A percentile compares a stretch with the other conserved stretches of the same genome.
phyloP scores from a whole-genome alignment of 78 protist genomes.

The Dictyostelium firmibasis region DNA sequence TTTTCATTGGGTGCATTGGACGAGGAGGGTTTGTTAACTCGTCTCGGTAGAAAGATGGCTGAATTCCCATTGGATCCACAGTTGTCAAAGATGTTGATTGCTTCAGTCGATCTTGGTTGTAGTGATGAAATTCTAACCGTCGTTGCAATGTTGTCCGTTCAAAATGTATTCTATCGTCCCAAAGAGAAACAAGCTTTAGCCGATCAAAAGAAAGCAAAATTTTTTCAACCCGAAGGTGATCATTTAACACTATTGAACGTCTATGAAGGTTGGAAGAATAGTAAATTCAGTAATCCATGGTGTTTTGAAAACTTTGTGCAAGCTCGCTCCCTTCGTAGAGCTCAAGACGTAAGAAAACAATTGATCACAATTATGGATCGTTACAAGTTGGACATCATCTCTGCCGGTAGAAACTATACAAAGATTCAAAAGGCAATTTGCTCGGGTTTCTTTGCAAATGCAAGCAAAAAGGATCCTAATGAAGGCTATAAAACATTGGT shows the following conservation, averaged over 20 bases:
- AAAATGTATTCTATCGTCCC: conserved; percentile 97
- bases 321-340: conserved; percentile 93
- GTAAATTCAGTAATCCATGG: conserved; percentile 93
- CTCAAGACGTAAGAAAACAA: conserved; percentile 98
- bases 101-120: conserved; percentile 96
- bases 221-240: conserved; percentile 98
- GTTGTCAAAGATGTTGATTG: conserved; percentile 94
- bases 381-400: conserved; percentile 84
- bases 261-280: conserved; percentile 96
- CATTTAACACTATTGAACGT: conserved; percentile 97
- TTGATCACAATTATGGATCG: conserved; percentile 96
- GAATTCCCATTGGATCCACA: conserved; percentile 99
- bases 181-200: conserved; percentile 98
- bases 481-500: conserved; percentile 97
- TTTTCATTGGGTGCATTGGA: conserved; percentile 96
- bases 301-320: conserved; percentile 98
- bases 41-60: conserved; percentile 98
- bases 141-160: conserved; percentile 97
- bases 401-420: conserved; percentile 90
- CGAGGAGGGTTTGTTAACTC: conserved; percentile 98
- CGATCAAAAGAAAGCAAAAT: conserved; percentile 95
- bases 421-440: conserved; percentile 92
- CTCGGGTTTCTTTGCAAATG: conserved; percentile 96
- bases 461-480: conserved; percentile 98
- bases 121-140: conserved; percentile 97